Conservation (phyloP, 495 filamentous ascomycete genomes). For the Clavariopsis aquatica region DNA sequence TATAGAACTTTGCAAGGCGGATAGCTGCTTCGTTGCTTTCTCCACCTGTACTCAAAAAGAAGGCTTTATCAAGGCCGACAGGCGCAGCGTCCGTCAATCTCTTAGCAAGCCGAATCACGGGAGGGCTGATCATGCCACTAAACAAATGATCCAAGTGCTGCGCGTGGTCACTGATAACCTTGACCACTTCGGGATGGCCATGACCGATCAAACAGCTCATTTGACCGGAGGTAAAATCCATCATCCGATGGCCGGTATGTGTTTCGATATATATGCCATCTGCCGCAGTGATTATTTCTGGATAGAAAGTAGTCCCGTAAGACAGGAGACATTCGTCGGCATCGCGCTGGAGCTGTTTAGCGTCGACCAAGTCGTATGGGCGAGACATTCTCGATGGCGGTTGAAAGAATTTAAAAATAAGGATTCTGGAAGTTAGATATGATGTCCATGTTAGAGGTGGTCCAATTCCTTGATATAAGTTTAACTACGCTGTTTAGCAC, state of each 20-base stretch:
- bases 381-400: too few species aligned
- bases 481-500: too few species aligned
- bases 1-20: slow-evolving; percentile 58
- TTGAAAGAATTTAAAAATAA: too few species aligned
- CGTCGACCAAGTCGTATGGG: too few species aligned
- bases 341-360: slow-evolving; percentile 21
- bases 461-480: too few species aligned
- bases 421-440: too few species aligned
- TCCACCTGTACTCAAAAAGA: slow-evolving; percentile 58
- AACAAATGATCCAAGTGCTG: slow-evolving; percentile 56
- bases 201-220: slow-evolving; percentile 61
- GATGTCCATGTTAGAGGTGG: too few species aligned
- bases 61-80: slow-evolving; percentile 52
- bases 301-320: slow-evolving; percentile 43
- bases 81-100: slow-evolving; percentile 51
- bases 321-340: slow-evolving; percentile 17
- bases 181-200: slow-evolving; percentile 57
- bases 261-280: slow-evolving; percentile 33
- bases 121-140: slow-evolving; percentile 56
- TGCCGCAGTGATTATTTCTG: slow-evolving; percentile 33
- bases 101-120: slow-evolving; percentile 52
- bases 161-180: slow-evolving; percentile 49
- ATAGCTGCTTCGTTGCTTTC: slow-evolving; percentile 59
- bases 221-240: slow-evolving; percentile 53
- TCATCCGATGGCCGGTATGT: slow-evolving; percentile 43